Percentiles rank a stretch among this genome's conserved stretches.
These are phyloP conservation scores for Xylaria curta DNA, from an alignment of 495 filamentous ascomycete species.

Conservation along the genomic window DNA sequence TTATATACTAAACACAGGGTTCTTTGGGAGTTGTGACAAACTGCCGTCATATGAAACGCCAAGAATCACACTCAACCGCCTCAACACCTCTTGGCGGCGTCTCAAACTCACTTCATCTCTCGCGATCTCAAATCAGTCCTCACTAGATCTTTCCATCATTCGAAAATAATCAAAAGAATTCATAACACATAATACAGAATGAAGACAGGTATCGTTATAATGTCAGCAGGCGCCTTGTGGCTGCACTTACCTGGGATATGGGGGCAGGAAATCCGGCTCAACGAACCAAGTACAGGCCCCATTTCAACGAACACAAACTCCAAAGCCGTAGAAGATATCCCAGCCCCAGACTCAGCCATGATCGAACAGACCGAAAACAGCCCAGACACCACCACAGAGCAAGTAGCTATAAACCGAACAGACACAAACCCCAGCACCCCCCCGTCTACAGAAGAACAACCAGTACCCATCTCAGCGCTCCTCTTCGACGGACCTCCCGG, in stretches of 20 bases:
- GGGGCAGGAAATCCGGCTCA: constrained; percentile 30
- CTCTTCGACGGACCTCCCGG: constrained; percentile 49
- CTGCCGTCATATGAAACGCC: constrained; percentile 13
- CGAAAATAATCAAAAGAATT: neutral
- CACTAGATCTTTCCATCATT: neutral
- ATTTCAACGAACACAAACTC: constrained; percentile 26
- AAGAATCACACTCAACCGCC: neutral
- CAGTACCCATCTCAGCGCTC: constrained; percentile 41
- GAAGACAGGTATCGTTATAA: neutral
- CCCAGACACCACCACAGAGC: constrained; percentile 35
- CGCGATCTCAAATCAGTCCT: neutral
- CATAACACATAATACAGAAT: neutral
- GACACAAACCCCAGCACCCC: constrained; percentile 30
- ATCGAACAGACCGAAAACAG: constrained; percentile 23
- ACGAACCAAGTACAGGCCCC: constrained; percentile 23
- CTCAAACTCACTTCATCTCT: neutral
- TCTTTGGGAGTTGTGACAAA: neutral
- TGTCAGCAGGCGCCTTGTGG: neutral
- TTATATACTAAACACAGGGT: neutral
- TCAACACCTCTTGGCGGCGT: constrained; percentile 1
- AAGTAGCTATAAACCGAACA: constrained; percentile 45
- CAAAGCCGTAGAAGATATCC: constrained; percentile 11
- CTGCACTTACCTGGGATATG: neutral
- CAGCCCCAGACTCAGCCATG: constrained; percentile 28
- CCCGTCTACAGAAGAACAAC: constrained; percentile 28